These are phyloP conservation scores for Nannizziopsis barbatae DNA, from an alignment of 2,329 filamentous ascomycete species.

Conservation along the genomic window DNA sequence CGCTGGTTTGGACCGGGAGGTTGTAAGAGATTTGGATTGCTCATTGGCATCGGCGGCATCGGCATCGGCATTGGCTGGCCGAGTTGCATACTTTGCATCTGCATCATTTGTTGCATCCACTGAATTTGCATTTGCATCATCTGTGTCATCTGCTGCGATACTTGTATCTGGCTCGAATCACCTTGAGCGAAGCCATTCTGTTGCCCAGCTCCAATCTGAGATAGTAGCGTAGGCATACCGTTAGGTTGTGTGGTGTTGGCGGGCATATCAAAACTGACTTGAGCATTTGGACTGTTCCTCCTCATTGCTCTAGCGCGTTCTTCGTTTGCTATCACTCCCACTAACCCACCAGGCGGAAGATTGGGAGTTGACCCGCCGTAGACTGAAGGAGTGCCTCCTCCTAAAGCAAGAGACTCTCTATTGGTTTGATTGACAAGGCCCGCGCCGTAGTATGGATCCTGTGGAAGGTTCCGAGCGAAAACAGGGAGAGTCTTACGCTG, in stretches of 20 bases:
- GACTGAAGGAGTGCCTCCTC: constrained; percentile 44
- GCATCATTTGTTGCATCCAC: constrained; percentile 61
- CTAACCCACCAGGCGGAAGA: constrained; percentile 61
- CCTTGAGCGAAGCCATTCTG: constrained; percentile 26
- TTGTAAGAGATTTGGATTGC: constrained; percentile 20
- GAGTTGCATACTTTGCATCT: constrained; percentile 49
- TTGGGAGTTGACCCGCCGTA: constrained; percentile 31
- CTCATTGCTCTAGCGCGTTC: constrained; percentile 68
- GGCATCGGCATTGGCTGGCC: constrained; percentile 20
- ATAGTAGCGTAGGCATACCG: background rate
- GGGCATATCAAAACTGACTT: constrained; percentile 23
- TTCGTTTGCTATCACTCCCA: constrained; percentile 79
- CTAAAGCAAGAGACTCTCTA: constrained; percentile 63
- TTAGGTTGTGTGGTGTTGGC: background rate
- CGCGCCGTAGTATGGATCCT: constrained; percentile 74
- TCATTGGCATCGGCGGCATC: constrained; percentile 21
- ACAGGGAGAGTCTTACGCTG: constrained; percentile 54
- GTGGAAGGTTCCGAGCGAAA: constrained; percentile 70
- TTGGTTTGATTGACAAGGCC: constrained; percentile 60
- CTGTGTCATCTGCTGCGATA: constrained; percentile 72
- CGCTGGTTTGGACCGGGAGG: constrained; percentile 28
- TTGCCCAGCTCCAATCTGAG: constrained; percentile 13
- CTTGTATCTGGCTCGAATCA: constrained; percentile 65
- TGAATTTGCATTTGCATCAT: constrained; percentile 95
- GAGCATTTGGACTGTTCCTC: constrained; percentile 63